phyloP scores from a whole-genome alignment of 805 yeast species.

The Candida anglica region DNA sequence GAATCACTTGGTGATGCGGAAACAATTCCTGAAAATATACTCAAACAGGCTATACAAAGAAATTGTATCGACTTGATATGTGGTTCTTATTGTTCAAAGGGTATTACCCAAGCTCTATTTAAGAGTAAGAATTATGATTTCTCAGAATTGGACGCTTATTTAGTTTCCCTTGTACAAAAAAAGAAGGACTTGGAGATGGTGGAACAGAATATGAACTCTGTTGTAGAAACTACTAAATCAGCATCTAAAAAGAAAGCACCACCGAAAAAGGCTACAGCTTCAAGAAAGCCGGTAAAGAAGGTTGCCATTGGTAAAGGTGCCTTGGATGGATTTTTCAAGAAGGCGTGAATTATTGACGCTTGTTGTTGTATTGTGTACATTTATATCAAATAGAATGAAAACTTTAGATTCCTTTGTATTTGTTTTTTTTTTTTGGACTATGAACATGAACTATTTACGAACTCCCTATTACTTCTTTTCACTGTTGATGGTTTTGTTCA shows the following conservation, averaged over 20 bases:
- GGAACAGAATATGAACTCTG: conserved; percentile 21
- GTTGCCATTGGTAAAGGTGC: conserved; percentile 64
- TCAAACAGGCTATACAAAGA: conserved; percentile 31
- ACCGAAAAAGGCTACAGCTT: conserved; percentile 17
- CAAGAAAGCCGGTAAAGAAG: conserved; percentile 31
- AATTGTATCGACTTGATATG: conserved; percentile 47
- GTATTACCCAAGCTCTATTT: too few species aligned
- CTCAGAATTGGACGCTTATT: conserved; percentile 13
- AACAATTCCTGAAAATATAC: conserved; percentile 25
- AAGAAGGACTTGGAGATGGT: conserved; percentile 20
- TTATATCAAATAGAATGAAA: neutral
- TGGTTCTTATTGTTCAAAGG: conserved; percentile 38
- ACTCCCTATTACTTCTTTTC: too few species aligned
- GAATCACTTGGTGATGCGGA: neutral
- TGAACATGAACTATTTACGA: conserved; percentile 3
- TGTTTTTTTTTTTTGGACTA: conserved; percentile 3
- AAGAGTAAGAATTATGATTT: too few species aligned
- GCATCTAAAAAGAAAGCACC: conserved; percentile 19
- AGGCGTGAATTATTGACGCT: conserved; percentile 11
- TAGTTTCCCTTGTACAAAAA: conserved; percentile 11
- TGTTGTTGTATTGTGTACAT: neutral
- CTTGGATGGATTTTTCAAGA: conserved; percentile 62
- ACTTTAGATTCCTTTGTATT: neutral
- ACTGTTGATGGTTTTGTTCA: conserved; percentile 24
- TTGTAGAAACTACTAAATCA: conserved; percentile 14